Percentiles rank a stretch among this genome's conserved stretches.
phyloP scores from a whole-genome alignment of 495 filamentous ascomycete genomes.

The Neurospora tetrasperma region DNA sequence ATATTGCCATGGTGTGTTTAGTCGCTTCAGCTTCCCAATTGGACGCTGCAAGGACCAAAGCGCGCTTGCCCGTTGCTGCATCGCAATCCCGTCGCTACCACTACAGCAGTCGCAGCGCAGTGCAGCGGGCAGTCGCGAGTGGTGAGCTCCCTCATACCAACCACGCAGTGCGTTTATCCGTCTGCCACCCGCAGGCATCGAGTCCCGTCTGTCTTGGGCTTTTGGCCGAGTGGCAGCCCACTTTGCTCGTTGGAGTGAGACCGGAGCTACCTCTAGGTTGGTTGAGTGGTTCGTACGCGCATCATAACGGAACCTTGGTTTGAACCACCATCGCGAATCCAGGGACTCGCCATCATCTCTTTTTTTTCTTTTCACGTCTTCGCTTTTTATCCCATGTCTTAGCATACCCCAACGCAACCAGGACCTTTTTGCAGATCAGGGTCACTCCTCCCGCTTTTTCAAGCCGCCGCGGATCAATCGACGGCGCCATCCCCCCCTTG shows the following conservation, averaged over 20 bases:
- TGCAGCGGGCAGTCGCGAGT: neutral
- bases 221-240: neutral
- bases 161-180: neutral
- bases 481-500: neutral
- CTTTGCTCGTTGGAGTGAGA: neutral
- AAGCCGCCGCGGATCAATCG: neutral
- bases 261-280: too few species aligned
- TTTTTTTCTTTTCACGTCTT: neutral
- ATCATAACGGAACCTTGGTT: neutral
- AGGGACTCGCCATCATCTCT: neutral
- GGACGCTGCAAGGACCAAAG: neutral
- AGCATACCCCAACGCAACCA: neutral
- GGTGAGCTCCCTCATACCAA: neutral
- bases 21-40: neutral
- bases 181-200: neutral
- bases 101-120: neutral
- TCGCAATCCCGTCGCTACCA: neutral
- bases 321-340: neutral
- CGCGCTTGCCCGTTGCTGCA: neutral
- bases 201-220: neutral
- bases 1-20: neutral
- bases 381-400: neutral
- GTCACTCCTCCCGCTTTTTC: neutral
- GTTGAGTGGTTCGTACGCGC: neutral
- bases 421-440: neutral